Base-by-base conservation (phyloP, 495 filamentous ascomycete genomes). In the Penicillium pancosmium region DNA sequence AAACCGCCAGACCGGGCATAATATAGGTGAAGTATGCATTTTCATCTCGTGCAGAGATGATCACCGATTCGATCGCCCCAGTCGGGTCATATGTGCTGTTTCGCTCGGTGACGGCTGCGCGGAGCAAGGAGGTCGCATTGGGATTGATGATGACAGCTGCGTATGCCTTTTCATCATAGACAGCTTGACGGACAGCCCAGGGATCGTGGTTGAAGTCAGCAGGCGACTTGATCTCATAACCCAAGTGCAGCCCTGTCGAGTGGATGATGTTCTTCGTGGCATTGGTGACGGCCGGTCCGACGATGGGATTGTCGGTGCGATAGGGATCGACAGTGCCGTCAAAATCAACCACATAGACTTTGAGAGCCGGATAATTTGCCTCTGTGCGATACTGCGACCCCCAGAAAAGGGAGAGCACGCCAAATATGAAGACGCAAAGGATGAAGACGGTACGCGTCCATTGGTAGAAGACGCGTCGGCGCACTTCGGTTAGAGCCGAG, bases 261-360 rank as follows among this genome's bases (percentile, higher is more conserved):
- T 72, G 57, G 40, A 74, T 62, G 43, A 79, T 68, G 21, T 72
- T 55, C 15, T 78, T 61, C 2, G 77, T 75, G 0, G 66, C 63
- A n/a, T 78, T 59, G 10, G 73, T 80, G 6, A 88, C 73, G 15
- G 75, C 68, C 1, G 85, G 85, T 1, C 86, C 86, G 23, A 90
- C 76, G 13, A 89, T 61, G 0, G 84, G 74, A 31, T 77, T 65
- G 34, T 73, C 70, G 46, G 62, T 68, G 16, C 57, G 50, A 58
- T 85, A 86, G 18, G 84, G 82, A 11, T 79, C 73, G 6, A 82
- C 70, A 55, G 81, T 72, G 11, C 78, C 80, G 62, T 89, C 87
- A 58, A 88, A 88, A 63, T 89, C 85, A 48, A 89, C 86, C 0
- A 90, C 81, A 66, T 75, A 83, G n/a, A 89, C 76, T 4, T 70